Base-by-base conservation (phyloP, 1,284 basidiomycete species). In the Tilletia caries region DNA sequence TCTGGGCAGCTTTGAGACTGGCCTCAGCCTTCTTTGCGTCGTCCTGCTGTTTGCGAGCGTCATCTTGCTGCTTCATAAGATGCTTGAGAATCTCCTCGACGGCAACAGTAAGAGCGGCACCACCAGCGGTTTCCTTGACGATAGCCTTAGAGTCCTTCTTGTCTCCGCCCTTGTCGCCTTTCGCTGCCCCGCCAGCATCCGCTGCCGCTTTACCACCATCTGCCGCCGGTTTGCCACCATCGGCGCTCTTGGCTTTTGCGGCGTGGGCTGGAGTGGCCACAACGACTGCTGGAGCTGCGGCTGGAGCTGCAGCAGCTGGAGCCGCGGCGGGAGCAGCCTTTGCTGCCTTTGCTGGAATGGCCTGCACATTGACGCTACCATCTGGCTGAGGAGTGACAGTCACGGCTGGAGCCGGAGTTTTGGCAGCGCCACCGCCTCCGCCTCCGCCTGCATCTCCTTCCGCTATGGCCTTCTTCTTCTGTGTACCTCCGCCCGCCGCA, bases 51-150 rank as follows among this genome's bases (percentile, higher is more conserved):
- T 66, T 27, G 29, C 46, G 3, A 72, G 71, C 27, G 65, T 76
- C 75, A 54, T 80, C 77, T 58, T 80, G 76, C 52, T 70, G 67
- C 65, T 74, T 71, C 8, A 79, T 66, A 1, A 79, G 74, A 46
- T 80, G 79, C 70, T 79, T 79, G 60, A 80, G 72, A 50, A 80
- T 79, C 67, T 80, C 79, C 60, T 80, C 79, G 0, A 80, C 77
- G 2, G 79, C 79, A 2, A 76, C 65, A 1, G 77, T 76, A 3
- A 80, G 72, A 6, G 77, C 79, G 18, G 62, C 72, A 5, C 64
- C 68, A 18, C 71, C 78, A 27, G 73, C 73, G 1, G 76, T 77
- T 4, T 62, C 68, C 33, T 74, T 70, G 20, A 77, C 77, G 0
- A 70, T 66, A 15, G 70, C 67, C 12, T 73, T 68, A 15, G 79